These are phyloP conservation scores for Scorias spongiosa DNA, from an alignment of 2,329 filamentous ascomycete genomes.

Conservation along the genomic window DNA sequence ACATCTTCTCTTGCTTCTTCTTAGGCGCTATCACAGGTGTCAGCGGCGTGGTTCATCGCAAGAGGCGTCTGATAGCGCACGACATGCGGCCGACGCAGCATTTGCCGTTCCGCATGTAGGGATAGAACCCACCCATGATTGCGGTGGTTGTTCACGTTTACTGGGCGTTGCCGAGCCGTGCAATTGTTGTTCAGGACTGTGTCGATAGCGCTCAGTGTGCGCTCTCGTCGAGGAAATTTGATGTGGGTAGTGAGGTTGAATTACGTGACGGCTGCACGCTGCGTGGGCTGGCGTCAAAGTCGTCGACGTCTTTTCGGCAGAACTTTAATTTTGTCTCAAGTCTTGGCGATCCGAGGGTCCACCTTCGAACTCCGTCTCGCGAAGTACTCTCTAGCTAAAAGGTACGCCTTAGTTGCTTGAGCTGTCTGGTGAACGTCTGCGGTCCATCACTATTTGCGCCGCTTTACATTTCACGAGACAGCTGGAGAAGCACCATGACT, in stretches of 20 bases:
- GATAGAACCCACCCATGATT: conserved; percentile 41
- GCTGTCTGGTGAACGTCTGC: no score
- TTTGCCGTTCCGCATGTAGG: neutral
- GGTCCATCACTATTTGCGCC: no score
- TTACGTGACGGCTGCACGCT: neutral
- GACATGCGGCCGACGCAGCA: neutral
- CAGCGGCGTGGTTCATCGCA: neutral
- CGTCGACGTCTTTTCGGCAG: neutral
- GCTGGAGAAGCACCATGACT: no score
- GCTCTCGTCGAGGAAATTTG: neutral
- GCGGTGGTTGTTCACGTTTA: conserved; percentile 22
- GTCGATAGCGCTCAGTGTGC: conserved; percentile 2
- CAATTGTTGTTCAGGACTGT: neutral
- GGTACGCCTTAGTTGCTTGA: no score
- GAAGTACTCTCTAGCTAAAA: no score
- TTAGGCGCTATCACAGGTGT: conserved; percentile 52
- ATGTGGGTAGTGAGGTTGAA: neutral
- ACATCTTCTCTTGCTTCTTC: conserved; percentile 91
- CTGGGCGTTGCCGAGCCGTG: conserved; percentile 1
- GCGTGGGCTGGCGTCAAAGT: neutral
- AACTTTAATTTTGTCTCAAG: neutral
- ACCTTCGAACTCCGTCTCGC: neutral
- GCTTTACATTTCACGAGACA: no score
- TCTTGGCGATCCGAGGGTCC: neutral
- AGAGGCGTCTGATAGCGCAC: neutral